Evolutionary conservation across 805 yeast species (phyloP), one percentile per base, ranked within the genome.

Genomic region (Nakazawaea ernobii): DNA sequence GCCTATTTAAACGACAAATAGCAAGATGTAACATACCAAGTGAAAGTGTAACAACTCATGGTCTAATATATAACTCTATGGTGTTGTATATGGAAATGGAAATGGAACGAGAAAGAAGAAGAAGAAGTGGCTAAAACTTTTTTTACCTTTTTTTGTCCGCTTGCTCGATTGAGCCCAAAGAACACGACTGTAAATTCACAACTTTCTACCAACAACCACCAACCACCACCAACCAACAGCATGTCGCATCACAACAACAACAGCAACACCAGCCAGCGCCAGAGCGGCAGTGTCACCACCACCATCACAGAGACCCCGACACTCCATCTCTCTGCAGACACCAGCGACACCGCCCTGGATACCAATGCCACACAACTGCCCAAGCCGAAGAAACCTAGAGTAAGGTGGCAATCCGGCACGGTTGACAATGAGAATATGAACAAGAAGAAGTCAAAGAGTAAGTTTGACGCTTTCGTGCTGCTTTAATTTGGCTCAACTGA

Each of bases 341-440:
- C 7, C 39, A 36, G 27, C 13, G 32, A 39, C 7, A n/a, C 5
- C 9, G 30, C 29, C 9, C 29, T 29, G 35, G 14, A 14, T 24
- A 39, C 29, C 33, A 30, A 30, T 20, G 5, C 24, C 24, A 20
- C 24, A 20, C 33, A 10, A 30, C n/a, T n/a, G 33, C 33, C 33
- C 2, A 30, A 30, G n/a, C 33, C 33, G 32, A 26, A 28, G 42
- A 49, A 52, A 45, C 73, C 80, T 10, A 72, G 77, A 36, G 97
- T 92, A 0, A 73, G 80, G 45, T 92, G 97, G 97, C 73, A 82
- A 7, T 86, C 84, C 33, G 95, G 83, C 40, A 91, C 88, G 3
- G 74, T 94, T 4, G 98, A 92, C 62, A 92, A 92, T 62, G 99
- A 92, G 66, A 66, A 86, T 59, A 71, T 94, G 86, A 77, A 84